phyloP scores from a whole-genome alignment of 164 flowering plant species.

The Vitis amurensis region DNA sequence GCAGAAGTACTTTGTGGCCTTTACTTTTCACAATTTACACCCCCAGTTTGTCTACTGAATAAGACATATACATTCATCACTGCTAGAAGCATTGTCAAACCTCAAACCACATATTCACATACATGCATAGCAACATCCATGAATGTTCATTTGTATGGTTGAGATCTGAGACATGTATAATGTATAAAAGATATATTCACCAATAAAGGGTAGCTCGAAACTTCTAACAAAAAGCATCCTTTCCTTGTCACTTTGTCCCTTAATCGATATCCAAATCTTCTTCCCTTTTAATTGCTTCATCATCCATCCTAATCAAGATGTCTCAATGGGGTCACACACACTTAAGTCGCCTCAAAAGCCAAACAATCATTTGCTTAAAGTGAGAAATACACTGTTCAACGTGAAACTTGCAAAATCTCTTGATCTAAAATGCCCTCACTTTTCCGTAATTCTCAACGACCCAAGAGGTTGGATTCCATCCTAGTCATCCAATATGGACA shows the following conservation, averaged over 20 bases:
- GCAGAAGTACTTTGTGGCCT: too few species aligned
- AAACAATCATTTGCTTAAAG: neutral
- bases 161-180: neutral
- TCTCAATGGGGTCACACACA: neutral
- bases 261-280: slow-evolving; percentile 1
- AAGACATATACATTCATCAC: too few species aligned
- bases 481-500: too few species aligned
- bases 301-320: neutral
- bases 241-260: neutral
- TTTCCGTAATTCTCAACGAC: neutral
- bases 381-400: neutral
- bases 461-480: too few species aligned
- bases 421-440: neutral
- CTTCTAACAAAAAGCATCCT: neutral
- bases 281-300: neutral
- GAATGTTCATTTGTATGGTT: neutral
- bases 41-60: too few species aligned
- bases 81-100: too few species aligned
- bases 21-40: too few species aligned
- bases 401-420: neutral
- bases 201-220: too few species aligned
- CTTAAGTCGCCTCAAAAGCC: neutral
- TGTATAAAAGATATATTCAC: too few species aligned
- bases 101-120: neutral
- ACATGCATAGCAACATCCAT: neutral